These are phyloP conservation scores for Saccharomyces hybrid DNA, from an alignment of 1,139 yeast genomes.

Conservation along the genomic window DNA sequence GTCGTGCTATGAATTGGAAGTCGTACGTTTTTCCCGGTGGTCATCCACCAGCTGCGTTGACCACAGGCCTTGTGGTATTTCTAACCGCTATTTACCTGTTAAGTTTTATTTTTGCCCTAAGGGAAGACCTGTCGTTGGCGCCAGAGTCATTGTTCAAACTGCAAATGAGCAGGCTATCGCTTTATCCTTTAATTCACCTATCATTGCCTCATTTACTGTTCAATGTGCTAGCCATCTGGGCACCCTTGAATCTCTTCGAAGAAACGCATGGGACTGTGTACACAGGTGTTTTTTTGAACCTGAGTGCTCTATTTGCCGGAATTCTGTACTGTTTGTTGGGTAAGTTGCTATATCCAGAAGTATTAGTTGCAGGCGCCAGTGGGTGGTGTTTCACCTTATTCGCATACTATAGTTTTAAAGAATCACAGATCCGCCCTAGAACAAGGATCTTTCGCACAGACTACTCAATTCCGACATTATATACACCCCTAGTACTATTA, in stretches of 20 bases:
- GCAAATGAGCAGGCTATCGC: constrained; percentile 57
- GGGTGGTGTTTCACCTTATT: constrained; percentile 72
- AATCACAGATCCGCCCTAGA: constrained; percentile 46
- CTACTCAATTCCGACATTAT: constrained; percentile 51
- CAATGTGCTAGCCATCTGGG: constrained; percentile 50
- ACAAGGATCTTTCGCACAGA: constrained; percentile 31
- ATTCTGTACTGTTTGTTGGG: constrained; percentile 58
- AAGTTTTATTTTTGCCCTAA: constrained; percentile 31
- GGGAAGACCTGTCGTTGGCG: constrained; percentile 38
- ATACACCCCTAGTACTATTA: constrained; percentile 51
- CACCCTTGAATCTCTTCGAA: constrained; percentile 68
- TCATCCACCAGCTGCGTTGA: constrained; percentile 52
- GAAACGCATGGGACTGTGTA: constrained; percentile 73
- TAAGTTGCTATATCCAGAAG: constrained; percentile 44
- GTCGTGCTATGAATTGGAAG: constrained; percentile 7
- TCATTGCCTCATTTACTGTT: constrained; percentile 55
- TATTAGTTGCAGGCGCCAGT: constrained; percentile 56
- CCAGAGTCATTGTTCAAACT: constrained; percentile 52
- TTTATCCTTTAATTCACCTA: constrained; percentile 68
- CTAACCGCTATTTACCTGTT: constrained; percentile 37
- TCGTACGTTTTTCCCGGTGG: constrained; percentile 23
- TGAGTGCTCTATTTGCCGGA: constrained; percentile 65
- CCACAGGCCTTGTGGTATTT: constrained; percentile 58
- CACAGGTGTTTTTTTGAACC: constrained; percentile 74
- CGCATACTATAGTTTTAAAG: constrained; percentile 56